phyloP scores from a whole-genome alignment of 2,329 filamentous ascomycete genomes.

The Dendrostoma leiphaemia region DNA sequence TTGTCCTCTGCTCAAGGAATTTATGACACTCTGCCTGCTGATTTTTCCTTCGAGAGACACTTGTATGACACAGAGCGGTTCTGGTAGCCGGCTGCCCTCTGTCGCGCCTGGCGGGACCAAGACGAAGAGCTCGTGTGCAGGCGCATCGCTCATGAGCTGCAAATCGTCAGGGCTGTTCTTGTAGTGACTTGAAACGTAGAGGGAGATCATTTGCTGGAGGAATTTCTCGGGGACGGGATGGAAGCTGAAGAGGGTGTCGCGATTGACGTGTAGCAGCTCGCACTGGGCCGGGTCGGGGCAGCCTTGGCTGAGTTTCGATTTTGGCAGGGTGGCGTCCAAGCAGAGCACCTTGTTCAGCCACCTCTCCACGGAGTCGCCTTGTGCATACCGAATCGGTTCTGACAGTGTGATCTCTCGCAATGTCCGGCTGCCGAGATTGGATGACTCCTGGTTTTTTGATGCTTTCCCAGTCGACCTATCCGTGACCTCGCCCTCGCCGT shows the following conservation, averaged over 20 bases:
- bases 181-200: conserved; percentile 96
- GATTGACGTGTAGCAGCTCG: conserved; percentile 89
- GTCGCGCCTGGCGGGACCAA: conserved; percentile 83
- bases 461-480: conserved; percentile 78
- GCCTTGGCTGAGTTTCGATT: conserved; percentile 70
- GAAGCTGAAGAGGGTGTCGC: conserved; percentile 96
- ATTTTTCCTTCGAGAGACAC: conserved; percentile 94
- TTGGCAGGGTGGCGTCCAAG: conserved; percentile 86
- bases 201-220: conserved; percentile 94
- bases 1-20: conserved; percentile 83
- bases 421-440: conserved; percentile 64
- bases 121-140: conserved; percentile 93
- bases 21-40: conserved; percentile 87
- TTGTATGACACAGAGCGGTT: conserved; percentile 92
- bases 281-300: conserved; percentile 90
- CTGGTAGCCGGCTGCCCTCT: conserved; percentile 74
- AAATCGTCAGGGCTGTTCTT: conserved; percentile 98
- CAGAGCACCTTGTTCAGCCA: conserved; percentile 96
- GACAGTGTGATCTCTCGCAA: conserved; percentile 88
- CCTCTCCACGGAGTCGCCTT: conserved; percentile 87
- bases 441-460: conserved; percentile 60
- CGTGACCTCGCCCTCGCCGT: conserved; percentile 63
- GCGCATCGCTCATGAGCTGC: conserved; percentile 97
- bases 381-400: conserved; percentile 92
- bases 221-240: conserved; percentile 97